phyloP scores from a whole-genome alignment of 2,329 filamentous ascomycete genomes.

The Cercospora sp. region DNA sequence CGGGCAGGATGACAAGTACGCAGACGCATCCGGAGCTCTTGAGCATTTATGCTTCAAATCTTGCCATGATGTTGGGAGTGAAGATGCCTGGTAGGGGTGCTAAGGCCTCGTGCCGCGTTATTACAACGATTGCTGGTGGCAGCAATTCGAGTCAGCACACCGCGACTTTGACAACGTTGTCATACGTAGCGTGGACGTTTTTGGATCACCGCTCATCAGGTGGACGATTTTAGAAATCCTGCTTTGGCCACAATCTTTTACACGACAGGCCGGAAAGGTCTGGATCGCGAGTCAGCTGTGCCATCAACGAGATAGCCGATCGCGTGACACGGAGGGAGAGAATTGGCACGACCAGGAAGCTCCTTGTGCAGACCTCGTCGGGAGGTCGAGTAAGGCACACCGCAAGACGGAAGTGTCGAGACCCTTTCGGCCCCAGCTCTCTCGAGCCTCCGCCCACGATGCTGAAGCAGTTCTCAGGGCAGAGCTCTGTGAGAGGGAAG shows the following conservation, averaged over 20 bases:
- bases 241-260: not conserved
- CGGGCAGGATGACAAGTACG: conserved; percentile 15
- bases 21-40: not conserved
- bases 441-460: not conserved
- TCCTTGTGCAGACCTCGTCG: conserved; percentile 21
- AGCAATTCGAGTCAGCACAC: conserved; percentile 19
- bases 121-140: conserved; percentile 14
- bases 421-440: conserved; percentile 4
- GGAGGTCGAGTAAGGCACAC: conserved; percentile 17
- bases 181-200: not conserved
- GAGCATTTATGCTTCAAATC: not conserved
- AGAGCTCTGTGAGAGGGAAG: not conserved
- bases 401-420: conserved; percentile 2
- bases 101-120: not conserved
- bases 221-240: not conserved
- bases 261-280: not conserved
- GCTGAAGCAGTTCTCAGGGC: not conserved
- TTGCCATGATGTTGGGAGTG: conserved; percentile 8
- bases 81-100: not conserved
- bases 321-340: conserved; percentile 22
- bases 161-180: conserved; percentile 12
- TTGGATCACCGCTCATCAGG: not conserved
- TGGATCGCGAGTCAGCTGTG: conserved; percentile 19
- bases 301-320: conserved; percentile 11
- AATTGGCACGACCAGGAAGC: conserved; percentile 16